A percentile compares a stretch with the other conserved stretches of the same genome.
Conservation (phyloP, 129 eudicot species). For the Cynara cardunculus region DNA sequence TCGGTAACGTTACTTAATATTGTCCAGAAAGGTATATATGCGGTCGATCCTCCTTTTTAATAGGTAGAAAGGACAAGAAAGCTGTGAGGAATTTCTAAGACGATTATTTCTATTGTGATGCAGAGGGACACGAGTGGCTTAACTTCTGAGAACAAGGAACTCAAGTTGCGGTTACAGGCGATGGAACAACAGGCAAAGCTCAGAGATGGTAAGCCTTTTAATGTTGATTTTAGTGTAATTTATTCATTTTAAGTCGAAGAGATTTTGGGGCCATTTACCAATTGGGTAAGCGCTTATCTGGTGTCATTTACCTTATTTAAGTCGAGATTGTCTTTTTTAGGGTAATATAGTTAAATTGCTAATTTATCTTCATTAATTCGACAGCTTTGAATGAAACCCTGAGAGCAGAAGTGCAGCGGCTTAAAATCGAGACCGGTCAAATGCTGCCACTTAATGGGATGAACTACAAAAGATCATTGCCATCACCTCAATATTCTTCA, state of each 20-base stretch:
- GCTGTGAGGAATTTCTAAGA: background rate
- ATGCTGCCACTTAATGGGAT: constrained; percentile 55
- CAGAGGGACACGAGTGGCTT: constrained; percentile 78
- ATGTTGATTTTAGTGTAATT: background rate
- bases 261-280: background rate
- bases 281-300: too few species aligned
- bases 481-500: constrained; percentile 40
- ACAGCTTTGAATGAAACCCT: constrained; percentile 84
- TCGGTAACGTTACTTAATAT: too few species aligned
- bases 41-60: too few species aligned
- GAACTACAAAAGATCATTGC: constrained; percentile 38
- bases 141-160: constrained; percentile 87
- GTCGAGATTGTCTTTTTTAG: too few species aligned
- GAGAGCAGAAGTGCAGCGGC: constrained; percentile 81
- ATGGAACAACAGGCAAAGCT: constrained; percentile 91
- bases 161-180: constrained; percentile 77
- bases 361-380: background rate
- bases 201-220: constrained; percentile 62
- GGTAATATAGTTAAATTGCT: background rate
- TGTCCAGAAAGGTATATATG: too few species aligned
- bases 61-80: too few species aligned
- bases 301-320: too few species aligned
- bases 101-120: constrained; percentile 16
- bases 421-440: constrained; percentile 77
- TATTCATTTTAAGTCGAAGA: background rate